Base-by-base conservation (phyloP, 1,284 basidiomycete genomes). In the Cutaneotrichosporon cutaneum region DNA sequence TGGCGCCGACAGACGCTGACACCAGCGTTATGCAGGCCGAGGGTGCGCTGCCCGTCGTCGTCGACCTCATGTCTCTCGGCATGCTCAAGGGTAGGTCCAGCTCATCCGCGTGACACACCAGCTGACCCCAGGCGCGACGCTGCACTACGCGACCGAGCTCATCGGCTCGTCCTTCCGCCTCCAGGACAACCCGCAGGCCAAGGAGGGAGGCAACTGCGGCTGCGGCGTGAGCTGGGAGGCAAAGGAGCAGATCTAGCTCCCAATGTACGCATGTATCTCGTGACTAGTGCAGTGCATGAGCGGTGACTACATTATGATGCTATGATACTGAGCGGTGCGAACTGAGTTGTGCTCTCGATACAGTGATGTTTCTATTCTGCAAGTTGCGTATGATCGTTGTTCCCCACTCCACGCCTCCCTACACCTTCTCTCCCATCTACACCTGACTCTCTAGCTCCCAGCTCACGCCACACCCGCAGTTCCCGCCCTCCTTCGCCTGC, bases 101-200 rank as follows among this genome's bases (percentile, higher is more conserved):
- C 30, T 22, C n/a, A 2, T 33, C 21, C 7, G 18, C 22, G 14
- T 11, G 3, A 9, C 30, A 6, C n/a, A 14, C n/a, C 11, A n/a
- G 52, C 35, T 54, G 24, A 54, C 52, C 3, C 35, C 35, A 54
- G 52, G 83, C 42, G 77, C 82, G 9, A 84, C 82, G 2, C 73
- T 85, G 18, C 82, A 84, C 69, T 83, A 82, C 68, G 83, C 83
- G 18, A 85, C 83, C 2, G 84, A 85, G 65, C 75, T 85, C 42
- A 85, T 85, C 53, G 84, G 84, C 5, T 81, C 78, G 21, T 80
- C 80, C 21, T 85, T 85, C 70, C 71, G 81, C 42, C 75, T 85
- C 60, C 70, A 79, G 45, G 76, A 83, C 65, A 85, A 85, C 64
- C 84, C 84, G 24, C 66, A 70, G 64, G 83, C 83, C n/a, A 79